A percentile compares a stretch with the other conserved stretches of the same genome.
phyloP scores from a whole-genome alignment of 768 basidiomycete genomes.

The Dioszegia aurantiaca region DNA sequence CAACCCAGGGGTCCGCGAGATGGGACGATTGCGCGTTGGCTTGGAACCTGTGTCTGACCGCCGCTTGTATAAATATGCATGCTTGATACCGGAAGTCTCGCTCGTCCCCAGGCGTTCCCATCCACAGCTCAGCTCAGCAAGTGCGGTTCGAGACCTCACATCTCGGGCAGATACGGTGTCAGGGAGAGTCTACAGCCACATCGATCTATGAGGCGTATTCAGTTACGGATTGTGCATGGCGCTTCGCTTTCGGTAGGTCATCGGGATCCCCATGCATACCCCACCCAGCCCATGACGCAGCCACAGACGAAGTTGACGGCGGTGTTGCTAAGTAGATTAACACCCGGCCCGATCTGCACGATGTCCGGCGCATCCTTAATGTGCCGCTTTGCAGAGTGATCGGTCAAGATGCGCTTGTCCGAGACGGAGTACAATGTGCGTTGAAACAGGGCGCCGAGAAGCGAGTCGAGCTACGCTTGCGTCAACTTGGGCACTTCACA shows the following conservation, averaged over 20 bases:
- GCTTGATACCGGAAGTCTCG: neutral
- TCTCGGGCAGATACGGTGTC: too few relatives aligned
- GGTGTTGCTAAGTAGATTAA: conserved; percentile 75
- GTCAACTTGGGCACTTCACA: too few relatives aligned
- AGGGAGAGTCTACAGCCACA: too few relatives aligned
- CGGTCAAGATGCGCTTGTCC: conserved; percentile 65
- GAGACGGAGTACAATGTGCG: conserved; percentile 67
- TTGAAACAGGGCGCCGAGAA: conserved; percentile 85
- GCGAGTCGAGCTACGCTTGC: conserved; percentile 80
- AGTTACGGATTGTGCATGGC: too few relatives aligned
- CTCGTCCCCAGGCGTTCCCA: too few relatives aligned
- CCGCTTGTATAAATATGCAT: conserved; percentile 2
- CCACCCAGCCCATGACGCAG: conserved; percentile 25
- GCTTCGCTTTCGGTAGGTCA: too few relatives aligned
- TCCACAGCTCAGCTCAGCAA: too few relatives aligned
- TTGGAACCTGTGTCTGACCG: neutral
- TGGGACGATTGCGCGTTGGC: too few relatives aligned
- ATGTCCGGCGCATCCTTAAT: conserved; percentile 40
- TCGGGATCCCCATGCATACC: conserved; percentile 24
- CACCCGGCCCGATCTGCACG: conserved; percentile 62
- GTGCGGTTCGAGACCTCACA: too few relatives aligned
- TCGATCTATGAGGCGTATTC: too few relatives aligned
- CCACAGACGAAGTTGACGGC: conserved; percentile 59
- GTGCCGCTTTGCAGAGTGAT: conserved; percentile 51
- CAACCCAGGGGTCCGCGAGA: too few relatives aligned